Evolutionary conservation across 495 filamentous ascomycete genomes (phyloP), one percentile per base, ranked within the genome.

Genomic region (Copromyces sp.): DNA sequence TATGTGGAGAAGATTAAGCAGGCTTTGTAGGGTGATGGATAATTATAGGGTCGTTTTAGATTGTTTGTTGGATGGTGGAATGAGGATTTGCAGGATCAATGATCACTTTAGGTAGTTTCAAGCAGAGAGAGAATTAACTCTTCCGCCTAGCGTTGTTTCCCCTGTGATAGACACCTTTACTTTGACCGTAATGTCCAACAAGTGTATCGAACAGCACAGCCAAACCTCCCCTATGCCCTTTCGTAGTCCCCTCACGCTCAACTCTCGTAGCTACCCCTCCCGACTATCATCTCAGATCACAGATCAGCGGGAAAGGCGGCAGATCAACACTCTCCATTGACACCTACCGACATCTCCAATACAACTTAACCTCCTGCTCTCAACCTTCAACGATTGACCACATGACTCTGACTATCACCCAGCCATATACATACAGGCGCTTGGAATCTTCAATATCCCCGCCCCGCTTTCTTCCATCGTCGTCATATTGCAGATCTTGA

Each of bases 1-100:
- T 45, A 39, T 24, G 70, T 78, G 24, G 72, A 71, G 44, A 72
- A 70, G 41, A n/a, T 74, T 9, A 74, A 69, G 72, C 44, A 5
- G 39, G 6, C 73, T 24, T n/a, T 76, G 17, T 72, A 20, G n/a
- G 17, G 41, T 0, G 14, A 42, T 24, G 32, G n/a, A 39, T 11
- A 14, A 41, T 41, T 41, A 3, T 3, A 14, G 29, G 20, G n/a
- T 16, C 42, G 42, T 45, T 20, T 69, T 38, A 37, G 6, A 17
- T 14, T 4, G 16, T 8, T 38, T 16, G 6, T 37, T 41, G 42
- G 42, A 17, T 45, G 35, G 35, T 24, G 1, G 5, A 37, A 45
- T 45, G 17, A 45, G 42, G 3, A 17, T 45, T n/a, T 45, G 16
- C 17, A 45, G 5, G 42, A 8, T 45, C 39, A 24, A 47, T 24